These are phyloP conservation scores for Chlamydomonas applanata DNA, from an alignment of 139 green algal genomes.

Conservation along the genomic window DNA sequence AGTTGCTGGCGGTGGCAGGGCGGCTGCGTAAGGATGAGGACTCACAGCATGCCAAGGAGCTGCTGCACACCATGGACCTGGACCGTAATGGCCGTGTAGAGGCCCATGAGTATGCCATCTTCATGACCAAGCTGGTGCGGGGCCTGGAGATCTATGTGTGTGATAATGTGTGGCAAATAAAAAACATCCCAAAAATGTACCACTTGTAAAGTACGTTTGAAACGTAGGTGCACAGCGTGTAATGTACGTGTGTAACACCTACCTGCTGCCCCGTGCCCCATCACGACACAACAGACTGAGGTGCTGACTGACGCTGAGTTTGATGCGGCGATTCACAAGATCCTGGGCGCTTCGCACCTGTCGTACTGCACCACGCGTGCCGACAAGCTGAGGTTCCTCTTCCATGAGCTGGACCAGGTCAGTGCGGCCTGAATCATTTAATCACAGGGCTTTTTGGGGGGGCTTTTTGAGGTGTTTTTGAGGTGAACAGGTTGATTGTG, in stretches of 20 bases:
- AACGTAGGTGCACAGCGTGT: no score
- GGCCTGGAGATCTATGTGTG: no score
- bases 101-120: conserved; percentile 12
- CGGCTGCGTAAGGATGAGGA: conserved; percentile 14
- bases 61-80: conserved; percentile 16
- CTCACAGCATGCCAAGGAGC: conserved; percentile 2
- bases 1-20: conserved; percentile 13
- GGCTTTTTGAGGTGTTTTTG: no score
- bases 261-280: no score
- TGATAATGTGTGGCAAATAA: no score
- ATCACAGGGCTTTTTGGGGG: no score
- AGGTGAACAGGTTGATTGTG: no score
- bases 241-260: no score
- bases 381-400: conserved; percentile 38
- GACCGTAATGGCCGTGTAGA: conserved; percentile 8
- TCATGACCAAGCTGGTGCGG: conserved; percentile 23
- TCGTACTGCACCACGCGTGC: conserved; percentile 24
- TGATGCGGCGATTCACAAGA: conserved; percentile 21
- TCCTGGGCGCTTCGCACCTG: conserved; percentile 16
- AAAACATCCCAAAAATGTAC: no score
- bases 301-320: conserved; percentile 24
- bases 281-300: conserved; percentile 18
- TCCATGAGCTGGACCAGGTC: conserved; percentile 31
- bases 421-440: no score
- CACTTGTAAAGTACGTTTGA: no score